These are phyloP conservation scores for Gaeumannomyces sp. DNA, from an alignment of 2,329 filamentous ascomycete species.

Conservation along the genomic window DNA sequence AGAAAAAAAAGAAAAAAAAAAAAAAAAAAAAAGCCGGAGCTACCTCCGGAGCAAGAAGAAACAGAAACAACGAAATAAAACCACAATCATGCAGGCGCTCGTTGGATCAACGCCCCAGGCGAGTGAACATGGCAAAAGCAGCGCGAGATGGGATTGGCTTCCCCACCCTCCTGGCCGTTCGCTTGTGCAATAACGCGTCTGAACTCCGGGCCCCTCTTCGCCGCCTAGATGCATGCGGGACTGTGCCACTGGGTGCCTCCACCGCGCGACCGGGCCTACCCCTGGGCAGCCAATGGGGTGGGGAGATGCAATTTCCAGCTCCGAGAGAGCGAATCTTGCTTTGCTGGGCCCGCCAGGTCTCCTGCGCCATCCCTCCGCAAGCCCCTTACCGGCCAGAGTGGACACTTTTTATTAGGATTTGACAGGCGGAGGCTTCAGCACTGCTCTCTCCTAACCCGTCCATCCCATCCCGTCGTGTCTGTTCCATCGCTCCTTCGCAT, in stretches of 20 bases:
- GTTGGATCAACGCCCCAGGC: too few species aligned
- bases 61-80: background rate
- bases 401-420: constrained; percentile 10
- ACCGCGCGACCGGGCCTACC: background rate
- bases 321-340: background rate
- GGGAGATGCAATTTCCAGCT: constrained; percentile 7
- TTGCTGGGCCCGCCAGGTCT: constrained; percentile 3
- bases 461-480: constrained; percentile 5
- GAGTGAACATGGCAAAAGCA: background rate
- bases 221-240: background rate
- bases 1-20: background rate
- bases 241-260: background rate
- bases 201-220: background rate
- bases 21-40: background rate
- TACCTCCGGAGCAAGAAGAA: background rate
- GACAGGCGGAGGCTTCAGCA: constrained; percentile 1
- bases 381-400: constrained; percentile 7
- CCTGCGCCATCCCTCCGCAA: background rate
- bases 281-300: background rate
- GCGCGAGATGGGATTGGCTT: background rate
- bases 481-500: background rate
- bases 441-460: background rate
- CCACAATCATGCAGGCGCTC: background rate
- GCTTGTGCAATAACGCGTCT: constrained; percentile 1
- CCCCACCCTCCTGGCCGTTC: background rate